Conservation (phyloP, 75 land plant species). For the Isoetes taiwanensis region DNA sequence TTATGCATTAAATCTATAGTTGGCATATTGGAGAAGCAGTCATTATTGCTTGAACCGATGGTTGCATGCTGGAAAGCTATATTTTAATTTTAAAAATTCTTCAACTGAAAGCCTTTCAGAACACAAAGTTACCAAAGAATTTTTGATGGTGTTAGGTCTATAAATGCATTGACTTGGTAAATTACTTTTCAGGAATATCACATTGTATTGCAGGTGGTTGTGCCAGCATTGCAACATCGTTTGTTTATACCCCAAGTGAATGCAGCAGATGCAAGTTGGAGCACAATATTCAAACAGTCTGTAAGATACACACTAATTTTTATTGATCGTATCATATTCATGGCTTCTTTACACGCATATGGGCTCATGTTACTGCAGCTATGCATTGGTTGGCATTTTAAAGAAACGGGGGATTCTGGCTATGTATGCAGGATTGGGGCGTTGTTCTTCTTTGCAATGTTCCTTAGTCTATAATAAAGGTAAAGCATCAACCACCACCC, state of each 20-base stretch:
- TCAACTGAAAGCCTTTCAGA: no score
- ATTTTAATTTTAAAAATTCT: no score
- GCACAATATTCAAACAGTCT: slow-evolving; percentile 65
- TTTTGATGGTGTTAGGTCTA: no score
- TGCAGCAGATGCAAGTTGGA: slow-evolving; percentile 99
- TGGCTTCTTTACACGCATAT: no score
- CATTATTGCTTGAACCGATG: no score
- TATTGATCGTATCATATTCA: neutral
- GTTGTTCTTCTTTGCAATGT: slow-evolving; percentile 93
- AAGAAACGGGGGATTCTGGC: slow-evolving; percentile 64
- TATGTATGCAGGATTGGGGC: slow-evolving; percentile 86
- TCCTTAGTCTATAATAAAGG: slow-evolving; percentile 95
- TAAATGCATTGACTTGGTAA: no score
- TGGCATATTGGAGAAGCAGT: no score
- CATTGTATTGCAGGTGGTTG: slow-evolving; percentile 95
- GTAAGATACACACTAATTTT: slow-evolving; percentile 23
- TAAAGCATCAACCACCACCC: no score
- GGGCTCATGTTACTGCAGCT: slow-evolving; percentile 34
- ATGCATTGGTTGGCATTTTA: slow-evolving; percentile 54
- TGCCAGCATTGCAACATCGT: slow-evolving; percentile 91
- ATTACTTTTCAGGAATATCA: slow-evolving; percentile 53
- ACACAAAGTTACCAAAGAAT: no score
- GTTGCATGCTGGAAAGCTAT: no score
- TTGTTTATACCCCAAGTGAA: slow-evolving; percentile 94
- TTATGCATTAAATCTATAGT: no score